Percentiles rank a stretch among this genome's conserved stretches.
Conservation (phyloP, 352 stramenopile genomes). For the Phytophthora macrochlamydospora region DNA sequence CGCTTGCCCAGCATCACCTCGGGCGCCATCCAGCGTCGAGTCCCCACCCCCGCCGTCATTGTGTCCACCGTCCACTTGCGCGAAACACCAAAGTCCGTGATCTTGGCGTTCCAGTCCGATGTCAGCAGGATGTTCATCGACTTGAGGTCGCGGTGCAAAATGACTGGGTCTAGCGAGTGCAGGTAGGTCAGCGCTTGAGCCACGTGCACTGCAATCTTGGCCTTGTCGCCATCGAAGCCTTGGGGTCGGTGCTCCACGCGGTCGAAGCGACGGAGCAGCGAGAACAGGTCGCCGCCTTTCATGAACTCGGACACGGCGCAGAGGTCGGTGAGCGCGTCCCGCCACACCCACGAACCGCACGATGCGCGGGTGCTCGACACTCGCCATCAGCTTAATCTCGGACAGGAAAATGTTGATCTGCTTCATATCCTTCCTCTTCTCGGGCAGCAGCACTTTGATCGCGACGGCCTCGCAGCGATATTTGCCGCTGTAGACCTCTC, state of each 20-base stretch:
- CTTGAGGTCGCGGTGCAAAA: slow-evolving; percentile 65
- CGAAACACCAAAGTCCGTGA: slow-evolving; percentile 65
- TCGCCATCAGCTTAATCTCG: slow-evolving; percentile 66
- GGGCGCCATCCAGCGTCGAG: slow-evolving; percentile 52
- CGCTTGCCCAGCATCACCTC: slow-evolving; percentile 57
- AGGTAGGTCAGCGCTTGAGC: slow-evolving; percentile 55
- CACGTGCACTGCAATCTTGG: slow-evolving; percentile 46
- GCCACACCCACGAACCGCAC: slow-evolving; percentile 63
- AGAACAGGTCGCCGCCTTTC: slow-evolving; percentile 48
- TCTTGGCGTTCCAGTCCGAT: slow-evolving; percentile 38
- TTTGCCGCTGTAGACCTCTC: slow-evolving; percentile 48
- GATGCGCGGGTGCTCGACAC: slow-evolving; percentile 59
- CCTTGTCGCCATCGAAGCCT: slow-evolving; percentile 50
- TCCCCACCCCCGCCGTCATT: slow-evolving; percentile 50
- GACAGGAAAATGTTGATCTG: slow-evolving; percentile 59
- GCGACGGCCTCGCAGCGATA: slow-evolving; percentile 54
- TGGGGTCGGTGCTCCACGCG: slow-evolving; percentile 27
- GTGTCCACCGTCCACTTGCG: slow-evolving; percentile 44
- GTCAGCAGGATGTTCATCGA: slow-evolving; percentile 64
- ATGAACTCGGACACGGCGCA: slow-evolving; percentile 65
- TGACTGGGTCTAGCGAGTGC: slow-evolving; percentile 45
- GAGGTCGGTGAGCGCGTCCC: slow-evolving; percentile 51
- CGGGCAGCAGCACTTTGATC: slow-evolving; percentile 54
- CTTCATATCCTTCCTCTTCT: slow-evolving; percentile 44
- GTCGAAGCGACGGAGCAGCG: slow-evolving; percentile 41